Conservation (phyloP, 352 stramenopile genomes). For the Globisporangium heterothallicum region DNA sequence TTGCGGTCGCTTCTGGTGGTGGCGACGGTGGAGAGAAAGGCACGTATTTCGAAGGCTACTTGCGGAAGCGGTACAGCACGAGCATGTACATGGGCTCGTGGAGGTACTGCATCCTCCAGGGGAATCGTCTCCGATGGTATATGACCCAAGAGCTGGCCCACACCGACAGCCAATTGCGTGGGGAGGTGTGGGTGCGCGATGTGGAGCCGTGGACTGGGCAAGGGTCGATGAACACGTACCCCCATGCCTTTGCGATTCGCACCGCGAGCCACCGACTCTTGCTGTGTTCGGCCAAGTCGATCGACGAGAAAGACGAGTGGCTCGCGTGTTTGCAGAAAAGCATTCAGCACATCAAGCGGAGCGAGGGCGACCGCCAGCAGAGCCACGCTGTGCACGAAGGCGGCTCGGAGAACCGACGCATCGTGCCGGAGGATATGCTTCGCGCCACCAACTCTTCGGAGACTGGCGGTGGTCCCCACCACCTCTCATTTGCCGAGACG, state of each 20-base stretch:
- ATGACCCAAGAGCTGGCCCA: conserved; percentile 46
- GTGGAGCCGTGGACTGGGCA: conserved; percentile 60
- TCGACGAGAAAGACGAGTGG: conserved; percentile 42
- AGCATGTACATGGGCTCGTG: conserved; percentile 76
- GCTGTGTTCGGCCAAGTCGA: conserved; percentile 47
- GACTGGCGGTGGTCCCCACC: not conserved
- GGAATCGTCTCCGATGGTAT: conserved; percentile 62
- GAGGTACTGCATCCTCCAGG: conserved; percentile 64
- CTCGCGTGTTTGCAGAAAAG: conserved; percentile 27
- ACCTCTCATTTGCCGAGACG: conserved; percentile 1
- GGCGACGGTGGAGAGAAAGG: conserved; percentile 4
- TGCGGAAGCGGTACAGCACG: conserved; percentile 64
- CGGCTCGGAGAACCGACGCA: conserved; percentile 29
- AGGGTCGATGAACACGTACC: conserved; percentile 41
- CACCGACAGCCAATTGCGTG: conserved; percentile 40
- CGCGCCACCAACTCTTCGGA: conserved; percentile 11
- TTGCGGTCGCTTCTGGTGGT: not conserved
- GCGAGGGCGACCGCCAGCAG: conserved; percentile 16
- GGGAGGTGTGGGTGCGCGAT: conserved; percentile 52
- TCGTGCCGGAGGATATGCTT: conserved; percentile 49
- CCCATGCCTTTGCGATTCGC: conserved; percentile 58
- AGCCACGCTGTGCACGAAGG: conserved; percentile 17
- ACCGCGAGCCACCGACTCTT: conserved; percentile 49
- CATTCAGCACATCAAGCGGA: conserved; percentile 20
- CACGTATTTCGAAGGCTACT: conserved; percentile 34